These are phyloP conservation scores for Tarenaya hassleriana DNA, from an alignment of 345 rosid species.

Conservation along the genomic window DNA sequence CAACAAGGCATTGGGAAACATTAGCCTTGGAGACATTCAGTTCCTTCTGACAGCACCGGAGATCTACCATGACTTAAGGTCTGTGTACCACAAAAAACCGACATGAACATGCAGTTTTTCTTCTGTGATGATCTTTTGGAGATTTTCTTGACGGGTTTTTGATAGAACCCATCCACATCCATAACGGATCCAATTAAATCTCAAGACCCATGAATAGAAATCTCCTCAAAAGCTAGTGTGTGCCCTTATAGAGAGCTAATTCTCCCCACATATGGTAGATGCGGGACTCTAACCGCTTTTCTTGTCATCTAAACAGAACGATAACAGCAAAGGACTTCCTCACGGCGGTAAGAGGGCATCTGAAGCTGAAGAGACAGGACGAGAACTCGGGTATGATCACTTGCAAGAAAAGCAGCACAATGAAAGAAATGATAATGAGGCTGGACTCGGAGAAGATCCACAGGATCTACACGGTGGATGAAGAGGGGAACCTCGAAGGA, in stretches of 20 bases:
- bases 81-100: no score
- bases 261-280: no score
- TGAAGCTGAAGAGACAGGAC: no score
- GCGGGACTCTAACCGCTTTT: no score
- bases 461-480: slow-evolving; percentile 74
- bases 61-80: slow-evolving; percentile 80
- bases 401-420: slow-evolving; percentile 50
- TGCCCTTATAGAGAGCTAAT: no score
- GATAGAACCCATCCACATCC: no score
- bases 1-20: slow-evolving; percentile 71
- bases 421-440: slow-evolving; percentile 68
- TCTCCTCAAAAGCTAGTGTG: no score
- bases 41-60: slow-evolving; percentile 88
- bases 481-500: slow-evolving; percentile 78
- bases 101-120: no score
- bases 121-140: no score
- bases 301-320: slow-evolving; percentile 45
- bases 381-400: slow-evolving; percentile 60
- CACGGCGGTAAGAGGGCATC: slow-evolving; percentile 53
- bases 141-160: no score
- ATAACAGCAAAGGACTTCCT: slow-evolving; percentile 86
- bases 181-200: no score
- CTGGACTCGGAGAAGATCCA: slow-evolving; percentile 68
- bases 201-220: no score
- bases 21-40: slow-evolving; percentile 84